Percentiles rank a stretch among this genome's conserved stretches.
Evolutionary conservation across 2,329 filamentous ascomycete genomes (phyloP).

Genomic region (Cytospora leucostoma): DNA sequence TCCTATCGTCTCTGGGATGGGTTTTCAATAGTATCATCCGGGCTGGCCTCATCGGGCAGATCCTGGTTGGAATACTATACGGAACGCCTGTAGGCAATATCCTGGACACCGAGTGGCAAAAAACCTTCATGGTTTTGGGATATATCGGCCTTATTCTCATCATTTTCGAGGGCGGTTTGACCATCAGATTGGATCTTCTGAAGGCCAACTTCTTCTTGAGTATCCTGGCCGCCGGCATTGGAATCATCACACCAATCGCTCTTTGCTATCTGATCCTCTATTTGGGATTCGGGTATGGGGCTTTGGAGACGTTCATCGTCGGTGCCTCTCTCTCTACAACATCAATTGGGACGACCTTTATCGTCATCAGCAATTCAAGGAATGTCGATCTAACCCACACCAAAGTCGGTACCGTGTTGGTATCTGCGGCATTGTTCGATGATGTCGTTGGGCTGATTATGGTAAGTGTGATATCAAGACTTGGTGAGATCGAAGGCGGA

Average conservation of each 20-base stretch:
- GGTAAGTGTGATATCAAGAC: conserved; percentile 35
- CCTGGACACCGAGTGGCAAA: conserved; percentile 44
- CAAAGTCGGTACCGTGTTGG: conserved; percentile 45
- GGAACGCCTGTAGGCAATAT: conserved; percentile 48
- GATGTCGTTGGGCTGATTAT: conserved; percentile 49
- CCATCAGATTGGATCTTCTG: conserved; percentile 47
- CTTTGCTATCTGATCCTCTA: conserved; percentile 47
- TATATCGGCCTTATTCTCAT: conserved; percentile 52
- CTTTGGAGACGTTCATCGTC: conserved; percentile 25
- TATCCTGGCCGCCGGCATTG: conserved; percentile 44
- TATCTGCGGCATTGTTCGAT: conserved; percentile 49
- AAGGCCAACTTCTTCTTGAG: conserved; percentile 47
- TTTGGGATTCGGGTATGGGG: conserved; percentile 44
- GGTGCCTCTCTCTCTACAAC: conserved; percentile 23
- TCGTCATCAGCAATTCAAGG: conserved; percentile 36
- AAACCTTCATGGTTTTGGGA: conserved; percentile 48
- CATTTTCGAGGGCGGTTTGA: conserved; percentile 53
- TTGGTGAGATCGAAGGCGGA: conserved; percentile 29
- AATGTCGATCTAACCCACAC: conserved; percentile 45
- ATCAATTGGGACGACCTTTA: conserved; percentile 30
- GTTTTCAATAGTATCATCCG: conserved; percentile 43
- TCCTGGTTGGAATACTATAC: conserved; percentile 49
- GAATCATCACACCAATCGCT: conserved; percentile 49
- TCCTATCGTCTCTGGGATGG: conserved; percentile 45
- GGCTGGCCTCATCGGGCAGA: conserved; percentile 49